Evolutionary conservation across 2,329 filamentous ascomycete species (phyloP).

Genomic region (Botrytis deweyae): DNA sequence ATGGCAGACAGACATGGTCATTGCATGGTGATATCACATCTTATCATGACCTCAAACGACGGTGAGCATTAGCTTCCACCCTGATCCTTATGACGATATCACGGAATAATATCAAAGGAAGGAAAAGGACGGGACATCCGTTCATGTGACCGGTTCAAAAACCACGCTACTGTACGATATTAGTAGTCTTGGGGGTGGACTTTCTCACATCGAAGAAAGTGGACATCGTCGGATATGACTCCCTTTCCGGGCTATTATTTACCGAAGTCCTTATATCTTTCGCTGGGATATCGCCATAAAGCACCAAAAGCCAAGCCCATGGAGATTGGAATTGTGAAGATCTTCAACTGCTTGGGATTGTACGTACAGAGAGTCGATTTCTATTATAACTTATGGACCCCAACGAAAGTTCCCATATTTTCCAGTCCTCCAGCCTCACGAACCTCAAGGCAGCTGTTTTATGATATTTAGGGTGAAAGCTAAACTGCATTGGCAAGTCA

Average conservation of each 20-base stretch:
- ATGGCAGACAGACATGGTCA: slow-evolving; percentile 1
- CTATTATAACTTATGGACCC: slow-evolving; percentile 11
- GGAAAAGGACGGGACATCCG: slow-evolving; percentile 8
- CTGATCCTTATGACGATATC: slow-evolving; percentile 8
- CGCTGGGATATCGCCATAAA: slow-evolving; percentile 1
- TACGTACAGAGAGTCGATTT: slow-evolving; percentile 9
- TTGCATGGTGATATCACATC: neutral
- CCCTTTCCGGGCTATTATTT: slow-evolving; percentile 16
- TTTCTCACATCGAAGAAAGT: slow-evolving; percentile 12
- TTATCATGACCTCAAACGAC: neutral
- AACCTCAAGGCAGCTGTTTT: neutral
- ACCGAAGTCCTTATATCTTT: slow-evolving; percentile 4
- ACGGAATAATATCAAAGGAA: neutral
- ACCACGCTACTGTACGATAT: slow-evolving; percentile 1
- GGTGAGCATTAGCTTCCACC: neutral
- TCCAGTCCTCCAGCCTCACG: neutral
- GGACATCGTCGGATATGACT: slow-evolving; percentile 19
- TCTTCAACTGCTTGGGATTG: neutral
- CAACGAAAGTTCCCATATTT: neutral
- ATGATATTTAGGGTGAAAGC: neutral
- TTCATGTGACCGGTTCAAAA: slow-evolving; percentile 20
- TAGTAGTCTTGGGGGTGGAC: neutral
- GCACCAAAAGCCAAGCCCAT: slow-evolving; percentile 9
- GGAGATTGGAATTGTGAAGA: slow-evolving; percentile 16
- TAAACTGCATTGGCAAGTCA: slow-evolving; percentile 5